Base-by-base conservation (phyloP, 768 basidiomycete genomes). In the Kwoniella bestiolae region DNA sequence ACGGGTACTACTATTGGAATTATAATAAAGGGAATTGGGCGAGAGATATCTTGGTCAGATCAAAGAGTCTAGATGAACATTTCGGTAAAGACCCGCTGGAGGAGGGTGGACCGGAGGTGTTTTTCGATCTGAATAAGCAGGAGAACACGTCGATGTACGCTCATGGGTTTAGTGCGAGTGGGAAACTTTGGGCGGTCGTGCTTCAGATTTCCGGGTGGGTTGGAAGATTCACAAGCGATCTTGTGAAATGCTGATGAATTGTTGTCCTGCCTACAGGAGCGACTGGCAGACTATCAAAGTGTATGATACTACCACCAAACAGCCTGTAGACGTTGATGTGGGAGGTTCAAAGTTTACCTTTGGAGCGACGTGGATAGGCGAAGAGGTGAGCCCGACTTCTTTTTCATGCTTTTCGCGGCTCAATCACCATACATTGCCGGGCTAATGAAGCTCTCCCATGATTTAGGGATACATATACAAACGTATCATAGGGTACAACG, bases 1-100 rank as follows among this genome's bases (percentile, higher is more conserved):
- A 67, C 41, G 65, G 60, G 9, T 61, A 61, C 32, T 62, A 67
- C 29, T 67, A 67, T 28, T 67, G 65, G 65, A 41, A 46, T 23
- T 67, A 31, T 32, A 67, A 67, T 29, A 32, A 44, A 31, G 65
- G 65, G n/a, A 53, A 38, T 21, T 55, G 41, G 31, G 32, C 59
- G 18, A 45, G 65, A 28, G 65, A 67, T 50, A 62, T 67, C 18
- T 25, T 67, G 14, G 65, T 67, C 32, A 60, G 65, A 21, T 60
- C 65, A 12, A 61, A 60, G 49, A 38, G 62, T 44, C 46, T 67
- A 1, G 25, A 56, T 2, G 11, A 52, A 26, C 51, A 60, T 47
- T 67, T 61, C 45, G 65, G 65, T 8, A 53, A 51, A 59, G 28
- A 38, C 11, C 65, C 65, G 14, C 7, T 21, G n/a, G 6, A 16